Base-by-base conservation (phyloP, 257 asterid genomes). In the Dorcoceras hygrometricum region DNA sequence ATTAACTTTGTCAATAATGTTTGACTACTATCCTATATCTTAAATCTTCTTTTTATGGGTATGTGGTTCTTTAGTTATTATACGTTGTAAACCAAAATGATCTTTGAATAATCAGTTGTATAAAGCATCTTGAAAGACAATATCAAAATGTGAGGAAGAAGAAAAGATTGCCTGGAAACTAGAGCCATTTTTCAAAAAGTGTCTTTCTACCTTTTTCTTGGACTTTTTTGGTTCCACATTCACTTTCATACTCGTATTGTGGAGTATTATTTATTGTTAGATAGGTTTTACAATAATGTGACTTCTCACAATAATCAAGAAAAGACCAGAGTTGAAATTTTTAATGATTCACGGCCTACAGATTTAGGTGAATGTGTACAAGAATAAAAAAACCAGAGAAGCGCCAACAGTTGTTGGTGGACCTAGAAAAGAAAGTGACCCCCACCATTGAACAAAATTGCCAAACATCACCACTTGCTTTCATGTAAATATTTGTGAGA, bases 101-200 rank as follows among this genome's bases (percentile, higher is more conserved):
- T 43, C 14, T 43, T 43, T 43, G 51, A 43, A 43, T 12, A 43
- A 43, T 43, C 14, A 0, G 51, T 43, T 43, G 6, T 12, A 43
- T 43, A 43, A 43, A 43, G 51, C 51, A 43, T 3, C 6, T 43
- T 3, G 6, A 43, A 43, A 43, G 3, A 6, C 16, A 11, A 16
- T 18, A 51, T 65, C 27, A 43, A 65, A 59, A 57, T 25, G 53
- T 26, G 16, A 8, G 16, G 46, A 18, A 69, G 31, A 70, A 65
- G 57, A 8, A 8, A 46, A 69, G 53, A 57, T 66, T 76, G 71
- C 76, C 46, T 76, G 67, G 74, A 76, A 74, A 72, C 62, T 53
- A 67, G 77, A 74, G 79, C 73, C 72, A 25, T 24, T 48, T 55
- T 14, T 50, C 27, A 59, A 71, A 78, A 75, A 51, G 36, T 0